phyloP scores from a whole-genome alignment of 805 yeast species.

The Dipodascus geniculatus region DNA sequence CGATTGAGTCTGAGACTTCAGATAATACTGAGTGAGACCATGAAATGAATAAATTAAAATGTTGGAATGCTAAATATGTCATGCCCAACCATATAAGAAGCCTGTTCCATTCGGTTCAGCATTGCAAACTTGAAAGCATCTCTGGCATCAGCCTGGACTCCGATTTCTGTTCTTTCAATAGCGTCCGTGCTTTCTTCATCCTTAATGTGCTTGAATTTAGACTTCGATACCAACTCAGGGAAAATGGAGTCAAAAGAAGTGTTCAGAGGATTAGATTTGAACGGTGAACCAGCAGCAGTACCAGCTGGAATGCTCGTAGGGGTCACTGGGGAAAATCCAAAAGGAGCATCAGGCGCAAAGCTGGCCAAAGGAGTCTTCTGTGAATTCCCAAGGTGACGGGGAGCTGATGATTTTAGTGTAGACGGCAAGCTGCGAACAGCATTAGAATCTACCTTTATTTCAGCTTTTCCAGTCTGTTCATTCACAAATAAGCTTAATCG shows the following conservation, averaged over 20 bases:
- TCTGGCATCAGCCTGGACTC: neutral
- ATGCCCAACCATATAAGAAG: neutral
- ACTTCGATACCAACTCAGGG: neutral
- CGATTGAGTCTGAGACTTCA: too few relatives aligned
- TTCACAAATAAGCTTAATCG: neutral
- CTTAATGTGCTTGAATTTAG: neutral
- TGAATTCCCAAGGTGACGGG: neutral
- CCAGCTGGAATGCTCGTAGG: neutral
- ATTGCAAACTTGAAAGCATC: conserved; percentile 1
- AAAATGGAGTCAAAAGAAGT: neutral
- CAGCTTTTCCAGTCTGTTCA: neutral
- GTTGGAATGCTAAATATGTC: too few relatives aligned
- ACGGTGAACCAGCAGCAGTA: neutral
- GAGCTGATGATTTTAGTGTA: neutral
- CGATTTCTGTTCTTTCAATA: neutral
- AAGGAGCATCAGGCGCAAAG: neutral
- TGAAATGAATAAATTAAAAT: too few relatives aligned
- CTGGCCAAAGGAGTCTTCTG: neutral
- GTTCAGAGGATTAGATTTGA: neutral
- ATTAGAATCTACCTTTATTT: neutral
- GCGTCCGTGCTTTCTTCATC: neutral
- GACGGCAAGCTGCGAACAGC: too few relatives aligned
- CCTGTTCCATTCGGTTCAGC: neutral
- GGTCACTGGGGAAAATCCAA: neutral
- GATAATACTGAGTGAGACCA: too few relatives aligned